Conservation (phyloP, 2,329 filamentous ascomycete genomes). For the Claviceps capensis region DNA sequence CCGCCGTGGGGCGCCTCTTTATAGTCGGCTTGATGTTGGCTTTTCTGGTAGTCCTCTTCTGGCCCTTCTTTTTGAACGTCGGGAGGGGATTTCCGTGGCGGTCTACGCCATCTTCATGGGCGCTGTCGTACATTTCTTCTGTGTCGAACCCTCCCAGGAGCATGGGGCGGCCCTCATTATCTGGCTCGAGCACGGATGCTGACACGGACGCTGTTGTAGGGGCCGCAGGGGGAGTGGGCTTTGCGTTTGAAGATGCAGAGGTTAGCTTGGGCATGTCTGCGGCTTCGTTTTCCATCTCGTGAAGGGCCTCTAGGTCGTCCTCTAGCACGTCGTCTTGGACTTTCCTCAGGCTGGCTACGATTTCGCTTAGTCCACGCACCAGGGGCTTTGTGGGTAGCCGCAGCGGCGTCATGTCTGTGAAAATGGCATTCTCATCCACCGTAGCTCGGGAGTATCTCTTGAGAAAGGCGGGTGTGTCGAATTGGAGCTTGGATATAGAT, state of each 20-base stretch:
- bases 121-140: slow-evolving; percentile 43
- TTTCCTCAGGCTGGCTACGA: slow-evolving; percentile 56
- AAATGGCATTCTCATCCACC: slow-evolving; percentile 42
- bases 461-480: slow-evolving; percentile 63
- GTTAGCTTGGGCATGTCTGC: slow-evolving; percentile 11
- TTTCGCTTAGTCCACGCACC: slow-evolving; percentile 58
- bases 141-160: slow-evolving; percentile 51
- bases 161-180: slow-evolving; percentile 27
- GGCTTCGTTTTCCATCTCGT: slow-evolving; percentile 50
- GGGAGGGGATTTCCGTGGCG: slow-evolving; percentile 46
- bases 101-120: slow-evolving; percentile 35
- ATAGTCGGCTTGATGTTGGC: slow-evolving; percentile 48
- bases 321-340: slow-evolving; percentile 57
- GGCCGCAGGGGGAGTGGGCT: slow-evolving; percentile 15
- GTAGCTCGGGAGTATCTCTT: slow-evolving; percentile 31
- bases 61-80: slow-evolving; percentile 69
- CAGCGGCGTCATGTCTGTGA: slow-evolving; percentile 33
- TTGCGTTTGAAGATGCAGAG: slow-evolving; percentile 11
- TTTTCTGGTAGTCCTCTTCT: slow-evolving; percentile 62
- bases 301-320: slow-evolving; percentile 60
- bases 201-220: background rate
- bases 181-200: slow-evolving; percentile 16
- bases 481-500: slow-evolving; percentile 40
- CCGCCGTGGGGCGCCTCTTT: slow-evolving; percentile 30
- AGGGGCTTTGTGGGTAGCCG: slow-evolving; percentile 45